Evolutionary conservation across 169 alveolate genomes (phyloP).

Genomic region (Cryptosporidium baileyi): DNA sequence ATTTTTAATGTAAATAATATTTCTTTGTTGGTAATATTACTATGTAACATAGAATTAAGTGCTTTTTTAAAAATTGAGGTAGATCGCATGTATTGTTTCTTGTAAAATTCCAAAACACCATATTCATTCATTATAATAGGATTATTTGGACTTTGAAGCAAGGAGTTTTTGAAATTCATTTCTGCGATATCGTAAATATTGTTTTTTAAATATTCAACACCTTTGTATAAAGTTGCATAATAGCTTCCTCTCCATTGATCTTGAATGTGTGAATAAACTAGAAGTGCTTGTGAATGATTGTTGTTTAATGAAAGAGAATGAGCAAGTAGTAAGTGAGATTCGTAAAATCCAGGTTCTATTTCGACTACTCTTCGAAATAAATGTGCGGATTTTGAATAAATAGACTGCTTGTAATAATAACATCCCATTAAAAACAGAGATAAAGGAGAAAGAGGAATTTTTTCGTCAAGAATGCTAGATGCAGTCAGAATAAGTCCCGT

Average conservation of each 20-base stretch:
- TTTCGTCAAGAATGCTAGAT: constrained; percentile 13
- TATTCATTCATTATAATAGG: constrained; percentile 28
- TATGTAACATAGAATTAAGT: neutral
- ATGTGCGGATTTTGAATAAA: constrained; percentile 47
- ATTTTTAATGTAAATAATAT: neutral
- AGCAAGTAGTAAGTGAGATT: constrained; percentile 46
- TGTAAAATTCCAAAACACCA: constrained; percentile 56
- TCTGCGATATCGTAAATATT: constrained; percentile 5
- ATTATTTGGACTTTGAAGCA: neutral
- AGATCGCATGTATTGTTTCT: neutral
- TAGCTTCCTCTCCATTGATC: constrained; percentile 54
- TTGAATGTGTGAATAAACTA: constrained; percentile 22
- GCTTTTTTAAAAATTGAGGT: constrained; percentile 25
- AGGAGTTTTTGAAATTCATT: neutral
- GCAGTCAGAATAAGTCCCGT: constrained; percentile 17
- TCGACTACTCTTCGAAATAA: constrained; percentile 48
- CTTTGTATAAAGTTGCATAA: constrained; percentile 28
- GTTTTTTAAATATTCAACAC: constrained; percentile 43
- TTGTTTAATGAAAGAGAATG: constrained; percentile 48
- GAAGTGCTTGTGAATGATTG: constrained; percentile 40
- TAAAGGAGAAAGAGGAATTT: constrained; percentile 39
- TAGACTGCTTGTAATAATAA: constrained; percentile 30
- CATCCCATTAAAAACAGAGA: constrained; percentile 55
- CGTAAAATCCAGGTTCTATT: constrained; percentile 60
- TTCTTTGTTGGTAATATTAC: neutral